Evolutionary conservation across 306 rosid genomes (phyloP), one percentile per base, ranked within the genome.

Genomic region (Nissolia schottii): DNA sequence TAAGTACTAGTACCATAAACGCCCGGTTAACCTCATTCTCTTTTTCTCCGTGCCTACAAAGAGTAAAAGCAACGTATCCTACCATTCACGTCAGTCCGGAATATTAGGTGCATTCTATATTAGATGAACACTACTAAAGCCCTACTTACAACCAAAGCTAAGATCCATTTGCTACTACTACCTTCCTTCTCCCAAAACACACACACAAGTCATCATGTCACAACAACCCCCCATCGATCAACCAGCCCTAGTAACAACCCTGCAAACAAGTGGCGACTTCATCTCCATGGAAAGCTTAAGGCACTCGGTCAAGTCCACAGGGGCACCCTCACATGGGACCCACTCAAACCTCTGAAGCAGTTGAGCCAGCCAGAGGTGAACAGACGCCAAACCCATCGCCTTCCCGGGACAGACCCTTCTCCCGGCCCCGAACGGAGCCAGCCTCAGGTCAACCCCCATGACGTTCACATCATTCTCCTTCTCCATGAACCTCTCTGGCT

Each of bases 361-460:
- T 53, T 81, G 90, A 22, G 92, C 96, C 0, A 89, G 74, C 98
- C 98, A 92, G 0, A 89, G 89, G 60, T 87, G 85, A 25, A 89
- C 89, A 0, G 98, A 75, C 49, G 96, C 89, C 50, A 92, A 35
- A 3, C 92, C 98, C 89, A 89, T 61, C 5, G 98, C 89, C 37
- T 89, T 89, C 0, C 98, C 96, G 2, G 96, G 96, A 25, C 98
- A 92, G 0, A 83, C 90, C 58, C 98, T 83, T 59, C 94, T 80
- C 10, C 98, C 96, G 2, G 94, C 78, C 0, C 96, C 96, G 10
- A 92, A 92, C 0, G 98, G 94, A 12, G 98, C 96, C 49, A 92
- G 18, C 83, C 94, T 82, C 11, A 89, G 70, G 73, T 92, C 96
- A 3, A 85, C 80, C 1, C 96, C 98, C 89, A 86, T 76, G 0